phyloP scores from a whole-genome alignment of 164 flowering plant genomes.

The Umbilicus rupestris region DNA sequence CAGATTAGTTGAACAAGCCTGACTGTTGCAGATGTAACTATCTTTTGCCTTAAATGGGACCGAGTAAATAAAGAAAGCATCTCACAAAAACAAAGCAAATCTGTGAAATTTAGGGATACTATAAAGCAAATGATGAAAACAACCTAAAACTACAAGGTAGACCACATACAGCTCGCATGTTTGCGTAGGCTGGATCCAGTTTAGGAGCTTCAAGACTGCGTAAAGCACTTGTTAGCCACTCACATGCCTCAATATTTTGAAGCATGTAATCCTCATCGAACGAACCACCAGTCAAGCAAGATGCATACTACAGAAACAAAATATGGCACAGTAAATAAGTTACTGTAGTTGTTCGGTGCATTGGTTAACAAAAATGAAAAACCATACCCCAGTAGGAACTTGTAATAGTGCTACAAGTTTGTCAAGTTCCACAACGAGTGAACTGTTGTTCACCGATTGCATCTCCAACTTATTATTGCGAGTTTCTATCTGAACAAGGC shows the following conservation, averaged over 20 bases:
- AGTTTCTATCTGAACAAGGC: constrained; percentile 68
- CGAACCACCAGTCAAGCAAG: constrained; percentile 77
- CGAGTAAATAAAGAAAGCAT: background rate
- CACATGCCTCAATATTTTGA: constrained; percentile 94
- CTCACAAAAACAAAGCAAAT: background rate
- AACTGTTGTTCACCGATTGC: constrained; percentile 90
- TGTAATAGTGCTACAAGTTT: constrained; percentile 77
- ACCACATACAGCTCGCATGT: constrained; percentile 77
- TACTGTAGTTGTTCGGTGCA: background rate
- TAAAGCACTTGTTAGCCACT: constrained; percentile 80
- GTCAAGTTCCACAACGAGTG: constrained; percentile 85
- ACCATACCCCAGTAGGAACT: constrained; percentile 82
- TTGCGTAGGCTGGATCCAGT: constrained; percentile 71
- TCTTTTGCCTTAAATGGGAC: background rate
- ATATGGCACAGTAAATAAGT: background rate
- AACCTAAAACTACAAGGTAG: background rate
- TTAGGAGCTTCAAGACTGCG: constrained; percentile 67
- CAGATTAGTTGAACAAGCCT: background rate
- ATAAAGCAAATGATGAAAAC: background rate
- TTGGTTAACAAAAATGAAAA: constrained; percentile 1
- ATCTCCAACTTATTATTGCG: constrained; percentile 96
- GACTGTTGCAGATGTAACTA: background rate
- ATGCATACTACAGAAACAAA: constrained; percentile 58
- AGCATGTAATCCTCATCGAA: constrained; percentile 92
- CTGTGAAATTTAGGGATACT: background rate